A percentile compares a stretch with the other conserved stretches of the same genome.
Evolutionary conservation across 495 filamentous ascomycete species (phyloP).

Genomic region (Glonium stellatum): DNA sequence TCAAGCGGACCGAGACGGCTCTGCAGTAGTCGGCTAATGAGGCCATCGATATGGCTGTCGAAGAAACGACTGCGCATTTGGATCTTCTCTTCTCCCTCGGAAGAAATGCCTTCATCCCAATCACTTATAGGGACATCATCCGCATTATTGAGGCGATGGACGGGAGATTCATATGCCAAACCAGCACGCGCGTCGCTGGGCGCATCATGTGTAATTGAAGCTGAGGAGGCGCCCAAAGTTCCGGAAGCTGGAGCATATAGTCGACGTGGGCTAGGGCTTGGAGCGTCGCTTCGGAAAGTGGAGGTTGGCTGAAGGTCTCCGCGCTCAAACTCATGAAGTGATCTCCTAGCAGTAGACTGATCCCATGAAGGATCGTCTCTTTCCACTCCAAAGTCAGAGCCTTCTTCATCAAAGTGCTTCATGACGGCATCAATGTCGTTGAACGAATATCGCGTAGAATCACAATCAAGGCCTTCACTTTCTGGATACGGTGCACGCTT

Average conservation of each 20-base stretch:
- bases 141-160: constrained; percentile 58
- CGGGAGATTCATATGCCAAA: constrained; percentile 40
- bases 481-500: constrained; percentile 27
- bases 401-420: constrained; percentile 66
- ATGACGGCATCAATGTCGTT: constrained; percentile 82
- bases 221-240: constrained; percentile 18
- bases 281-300: constrained; percentile 53
- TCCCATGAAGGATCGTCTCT: constrained; percentile 34
- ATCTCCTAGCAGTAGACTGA: constrained; percentile 31
- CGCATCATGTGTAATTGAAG: constrained; percentile 29
- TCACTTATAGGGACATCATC: constrained; percentile 69
- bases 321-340: constrained; percentile 24
- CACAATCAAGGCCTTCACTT: constrained; percentile 27
- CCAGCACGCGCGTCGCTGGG: constrained; percentile 45
- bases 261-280: constrained; percentile 66
- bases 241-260: constrained; percentile 12
- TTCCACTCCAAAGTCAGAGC: constrained; percentile 66
- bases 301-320: constrained; percentile 20
- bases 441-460: constrained; percentile 47
- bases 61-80: constrained; percentile 71
- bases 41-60: constrained; percentile 74
- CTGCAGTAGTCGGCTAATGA: constrained; percentile 74
- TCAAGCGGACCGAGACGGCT: constrained; percentile 72
- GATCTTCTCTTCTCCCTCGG: constrained; percentile 73
- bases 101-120: constrained; percentile 83